Evolutionary conservation across 306 rosid genomes (phyloP).

Genomic region (Cucurbita pepo): DNA sequence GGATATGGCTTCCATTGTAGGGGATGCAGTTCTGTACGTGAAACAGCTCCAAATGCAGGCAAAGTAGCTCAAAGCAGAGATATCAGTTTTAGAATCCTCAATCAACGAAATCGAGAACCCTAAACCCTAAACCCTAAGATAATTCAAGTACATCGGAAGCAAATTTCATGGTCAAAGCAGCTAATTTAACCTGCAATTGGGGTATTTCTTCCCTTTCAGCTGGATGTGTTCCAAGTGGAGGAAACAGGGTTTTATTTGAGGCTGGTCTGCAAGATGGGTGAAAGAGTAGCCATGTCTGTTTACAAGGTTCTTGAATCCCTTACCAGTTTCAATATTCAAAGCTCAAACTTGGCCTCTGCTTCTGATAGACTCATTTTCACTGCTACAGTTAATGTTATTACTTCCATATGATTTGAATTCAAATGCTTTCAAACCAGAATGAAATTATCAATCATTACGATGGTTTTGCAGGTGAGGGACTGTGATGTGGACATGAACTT

Average conservation of each 20-base stretch:
- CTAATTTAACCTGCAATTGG: neutral
- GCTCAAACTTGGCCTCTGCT: slow-evolving; percentile 52
- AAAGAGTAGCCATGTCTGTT: slow-evolving; percentile 44
- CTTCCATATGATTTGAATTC: neutral
- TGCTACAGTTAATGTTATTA: slow-evolving; percentile 44
- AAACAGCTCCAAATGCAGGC: slow-evolving; percentile 60
- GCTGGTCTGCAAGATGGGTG: slow-evolving; percentile 49
- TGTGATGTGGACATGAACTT: slow-evolving; percentile 44
- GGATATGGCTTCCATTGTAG: slow-evolving; percentile 93
- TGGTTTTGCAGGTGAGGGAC: slow-evolving; percentile 38
- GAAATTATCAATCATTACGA: neutral
- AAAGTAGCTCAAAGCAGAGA: slow-evolving; percentile 55
- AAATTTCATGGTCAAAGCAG: neutral
- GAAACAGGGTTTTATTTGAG: slow-evolving; percentile 64
- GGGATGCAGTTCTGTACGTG: slow-evolving; percentile 65
- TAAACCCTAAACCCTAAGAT: too few species aligned
- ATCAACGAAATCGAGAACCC: slow-evolving; percentile 17
- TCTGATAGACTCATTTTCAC: slow-evolving; percentile 40
- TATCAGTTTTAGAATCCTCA: slow-evolving; percentile 54
- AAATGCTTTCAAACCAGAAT: neutral
- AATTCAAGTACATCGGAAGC: too few species aligned
- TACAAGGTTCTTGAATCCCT: slow-evolving; percentile 72
- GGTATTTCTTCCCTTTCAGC: slow-evolving; percentile 13
- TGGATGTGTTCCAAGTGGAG: slow-evolving; percentile 73
- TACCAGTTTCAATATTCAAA: slow-evolving; percentile 39